Percentiles rank a stretch among this genome's conserved stretches.
phyloP scores from a whole-genome alignment of 805 yeast species.

The Danielia reshetovae region DNA sequence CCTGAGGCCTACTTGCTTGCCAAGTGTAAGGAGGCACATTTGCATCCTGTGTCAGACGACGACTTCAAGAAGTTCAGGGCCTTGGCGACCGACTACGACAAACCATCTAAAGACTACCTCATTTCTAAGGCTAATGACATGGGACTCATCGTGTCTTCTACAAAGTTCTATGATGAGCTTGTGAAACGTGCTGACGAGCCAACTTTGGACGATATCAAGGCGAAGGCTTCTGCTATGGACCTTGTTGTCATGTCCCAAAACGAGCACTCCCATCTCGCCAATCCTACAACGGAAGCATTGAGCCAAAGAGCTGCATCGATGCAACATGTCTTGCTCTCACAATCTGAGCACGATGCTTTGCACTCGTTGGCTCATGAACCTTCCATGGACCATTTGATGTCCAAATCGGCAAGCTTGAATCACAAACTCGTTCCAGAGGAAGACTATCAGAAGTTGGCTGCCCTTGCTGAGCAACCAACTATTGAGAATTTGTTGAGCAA shows the following conservation, averaged over 20 bases:
- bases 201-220: conserved; percentile 1
- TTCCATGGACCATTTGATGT: conserved; percentile 16
- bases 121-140: conserved; percentile 32
- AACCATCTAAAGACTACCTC: conserved; percentile 31
- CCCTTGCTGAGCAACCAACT: conserved; percentile 1
- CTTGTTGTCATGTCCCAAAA: conserved; percentile 5
- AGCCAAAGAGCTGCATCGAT: conserved; percentile 6
- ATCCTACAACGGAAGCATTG: conserved; percentile 11
- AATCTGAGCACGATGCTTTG: conserved; percentile 4
- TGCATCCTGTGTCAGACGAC: conserved; percentile 15
- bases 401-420: conserved; percentile 10
- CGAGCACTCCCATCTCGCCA: conserved; percentile 6
- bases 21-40: conserved; percentile 17
- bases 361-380: conserved; percentile 17
- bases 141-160: conserved; percentile 29
- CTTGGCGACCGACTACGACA: conserved; percentile 24
- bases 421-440: conserved; percentile 9
- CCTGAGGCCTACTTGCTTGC: conserved; percentile 21
- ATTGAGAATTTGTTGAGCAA: neutral
- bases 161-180: conserved; percentile 28
- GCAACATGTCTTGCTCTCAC: conserved; percentile 9
- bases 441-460: conserved; percentile 4
- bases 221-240: conserved; percentile 6
- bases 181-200: conserved; percentile 14
- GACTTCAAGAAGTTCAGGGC: conserved; percentile 15